phyloP scores from a whole-genome alignment of 78 protist genomes.

The Dictyostelium brefeldianum region DNA sequence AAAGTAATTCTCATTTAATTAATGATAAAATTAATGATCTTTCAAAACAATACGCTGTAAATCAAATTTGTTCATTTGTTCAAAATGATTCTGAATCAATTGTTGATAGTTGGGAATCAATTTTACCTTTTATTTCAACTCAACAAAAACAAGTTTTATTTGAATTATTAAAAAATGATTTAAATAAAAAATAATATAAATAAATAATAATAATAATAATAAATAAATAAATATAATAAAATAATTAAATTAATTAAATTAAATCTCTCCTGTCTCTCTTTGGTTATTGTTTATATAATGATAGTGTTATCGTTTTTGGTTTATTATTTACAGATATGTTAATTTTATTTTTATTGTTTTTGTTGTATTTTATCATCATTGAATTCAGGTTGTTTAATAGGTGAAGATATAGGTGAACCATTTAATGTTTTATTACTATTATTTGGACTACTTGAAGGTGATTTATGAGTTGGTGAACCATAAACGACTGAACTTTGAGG shows the following conservation, averaged over 20 bases:
- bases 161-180: constrained; percentile 20
- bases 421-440: not conserved
- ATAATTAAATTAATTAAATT: not conserved
- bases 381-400: constrained; percentile 15
- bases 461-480: constrained; percentile 40
- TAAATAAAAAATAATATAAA: not conserved
- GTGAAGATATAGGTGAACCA: constrained; percentile 5
- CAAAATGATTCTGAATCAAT: constrained; percentile 32
- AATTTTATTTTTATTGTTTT: not conserved
- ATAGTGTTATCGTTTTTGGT: too few species aligned
- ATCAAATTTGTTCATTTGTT: constrained; percentile 28
- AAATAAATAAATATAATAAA: not conserved
- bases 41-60: constrained; percentile 19
- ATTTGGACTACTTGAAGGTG: not conserved
- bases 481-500: constrained; percentile 26
- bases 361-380: not conserved
- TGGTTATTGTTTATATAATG: too few species aligned
- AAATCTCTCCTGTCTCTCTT: too few species aligned
- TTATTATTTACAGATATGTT: too few species aligned
- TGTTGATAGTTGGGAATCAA: constrained; percentile 7
- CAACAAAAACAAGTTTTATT: constrained; percentile 67
- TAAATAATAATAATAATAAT: not conserved
- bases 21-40: constrained; percentile 35
- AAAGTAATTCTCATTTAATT: not conserved
- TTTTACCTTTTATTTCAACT: constrained; percentile 13